phyloP scores from a whole-genome alignment of 1,284 basidiomycete species.

The Exobasidium cylindrosporum region DNA sequence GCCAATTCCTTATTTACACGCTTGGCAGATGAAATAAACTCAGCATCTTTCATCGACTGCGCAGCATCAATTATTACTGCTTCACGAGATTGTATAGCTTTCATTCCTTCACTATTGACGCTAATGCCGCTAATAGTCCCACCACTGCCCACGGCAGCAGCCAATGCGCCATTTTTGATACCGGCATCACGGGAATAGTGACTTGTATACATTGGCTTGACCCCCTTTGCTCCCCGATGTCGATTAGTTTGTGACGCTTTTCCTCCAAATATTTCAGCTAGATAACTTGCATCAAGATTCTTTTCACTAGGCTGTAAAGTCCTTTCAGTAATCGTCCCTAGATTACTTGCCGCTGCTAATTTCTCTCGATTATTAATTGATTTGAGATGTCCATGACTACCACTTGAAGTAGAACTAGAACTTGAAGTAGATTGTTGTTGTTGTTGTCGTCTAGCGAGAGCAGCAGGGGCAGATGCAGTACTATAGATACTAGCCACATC shows the following conservation, averaged over 20 bases:
- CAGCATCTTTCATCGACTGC: no score
- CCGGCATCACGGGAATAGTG: not conserved
- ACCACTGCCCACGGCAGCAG: no score
- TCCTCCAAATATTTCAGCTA: constrained; percentile 41
- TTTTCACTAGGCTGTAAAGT: constrained; percentile 13
- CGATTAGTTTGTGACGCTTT: constrained; percentile 15
- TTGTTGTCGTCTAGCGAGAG: constrained; percentile 17
- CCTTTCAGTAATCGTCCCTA: constrained; percentile 1
- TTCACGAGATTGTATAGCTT: no score
- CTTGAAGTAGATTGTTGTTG: constrained; percentile 15
- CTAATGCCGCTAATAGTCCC: no score
- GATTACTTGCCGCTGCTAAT: not conserved
- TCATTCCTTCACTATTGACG: no score
- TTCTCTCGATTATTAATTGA: not conserved
- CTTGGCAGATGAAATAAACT: no score
- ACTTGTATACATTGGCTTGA: not conserved
- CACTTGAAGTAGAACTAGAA: constrained; percentile 15
- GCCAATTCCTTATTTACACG: no score
- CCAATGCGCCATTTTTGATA: no score
- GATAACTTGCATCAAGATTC: constrained; percentile 36
- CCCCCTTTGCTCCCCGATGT: not conserved
- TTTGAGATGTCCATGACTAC: not conserved
- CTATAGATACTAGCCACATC: constrained; percentile 37
- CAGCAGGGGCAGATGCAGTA: constrained; percentile 39
- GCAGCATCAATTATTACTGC: no score